Evolutionary conservation across 306 rosid species (phyloP), one percentile per base, ranked within the genome.

Genomic region (Coriaria nepalensis): DNA sequence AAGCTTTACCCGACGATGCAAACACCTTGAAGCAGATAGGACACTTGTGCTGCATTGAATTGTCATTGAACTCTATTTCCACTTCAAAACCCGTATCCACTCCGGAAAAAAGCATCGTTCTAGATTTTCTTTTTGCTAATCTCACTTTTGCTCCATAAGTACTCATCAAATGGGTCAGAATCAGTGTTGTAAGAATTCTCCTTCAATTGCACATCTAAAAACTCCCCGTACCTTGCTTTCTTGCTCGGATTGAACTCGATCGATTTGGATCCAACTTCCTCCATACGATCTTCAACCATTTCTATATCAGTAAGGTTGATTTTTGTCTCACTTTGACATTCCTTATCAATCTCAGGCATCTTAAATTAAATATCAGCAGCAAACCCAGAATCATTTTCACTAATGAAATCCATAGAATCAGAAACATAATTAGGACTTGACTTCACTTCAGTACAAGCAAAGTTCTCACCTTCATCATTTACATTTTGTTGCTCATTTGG

Each of bases 1-100:
- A 57, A 45, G 78, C 82, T 55, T 68, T 72, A 43, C 75, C 75
- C 40, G 82, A 67, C 40, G 82, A 67, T 43, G 69, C 53, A 43
- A 71, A 76, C 33, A 71, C 69, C 72, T 71, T 76, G n/a, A 64
- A 64, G 63, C 82, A 76, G 10, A 68, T 42, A 35, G 43, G 40
- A 50, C 82, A 71, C 13, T 50, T 43, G 56, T 71, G 45, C 37
- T 52, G 59, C 54, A 14, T 13, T 39, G 53, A 52, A 43, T 43
- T 44, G 29, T 58, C 54, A 44, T 6, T 10, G 34, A 10, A 13
- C 35, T 65, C 54, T 37, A 45, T 37, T 53, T 39, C 6, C 13
- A 35, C 40, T 12, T 58, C 47, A 45, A 5, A 40, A 46, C 13
- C 35, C 40, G 63, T 61, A 39, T 47, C 54, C 11, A 40, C 53